These are phyloP conservation scores for Hibiscus trionum DNA, from an alignment of 345 rosid genomes.

Conservation along the genomic window DNA sequence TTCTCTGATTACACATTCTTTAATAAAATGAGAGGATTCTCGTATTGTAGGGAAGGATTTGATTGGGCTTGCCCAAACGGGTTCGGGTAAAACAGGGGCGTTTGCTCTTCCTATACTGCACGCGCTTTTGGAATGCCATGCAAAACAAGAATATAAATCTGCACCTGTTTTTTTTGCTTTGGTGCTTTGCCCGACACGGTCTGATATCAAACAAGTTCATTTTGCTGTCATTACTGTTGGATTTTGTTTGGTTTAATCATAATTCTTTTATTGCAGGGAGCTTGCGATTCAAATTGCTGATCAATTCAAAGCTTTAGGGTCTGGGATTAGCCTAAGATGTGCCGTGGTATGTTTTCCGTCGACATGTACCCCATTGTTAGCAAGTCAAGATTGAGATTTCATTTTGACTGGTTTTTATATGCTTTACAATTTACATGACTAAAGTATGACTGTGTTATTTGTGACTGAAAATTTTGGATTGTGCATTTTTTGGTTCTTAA, in stretches of 20 bases:
- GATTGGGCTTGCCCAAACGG: slow-evolving; percentile 91
- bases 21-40: background rate
- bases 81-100: slow-evolving; percentile 95
- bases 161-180: slow-evolving; percentile 80
- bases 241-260: background rate
- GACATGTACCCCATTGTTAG: background rate
- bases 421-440: background rate
- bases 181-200: slow-evolving; percentile 93
- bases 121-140: slow-evolving; percentile 56
- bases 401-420: background rate
- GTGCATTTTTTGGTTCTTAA: background rate
- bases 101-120: slow-evolving; percentile 88
- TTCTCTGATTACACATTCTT: background rate
- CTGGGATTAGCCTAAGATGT: slow-evolving; percentile 69
- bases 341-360: slow-evolving; percentile 50
- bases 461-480: background rate
- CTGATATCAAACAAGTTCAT: background rate
- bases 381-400: background rate
- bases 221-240: background rate
- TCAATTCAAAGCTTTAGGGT: slow-evolving; percentile 88
- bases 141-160: slow-evolving; percentile 39
- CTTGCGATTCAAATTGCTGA: slow-evolving; percentile 94
- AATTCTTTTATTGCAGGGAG: slow-evolving; percentile 41
- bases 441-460: background rate
- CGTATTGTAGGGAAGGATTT: slow-evolving; percentile 62